phyloP scores from a whole-genome alignment of 306 rosid genomes.

The Acmispon strigosus region DNA sequence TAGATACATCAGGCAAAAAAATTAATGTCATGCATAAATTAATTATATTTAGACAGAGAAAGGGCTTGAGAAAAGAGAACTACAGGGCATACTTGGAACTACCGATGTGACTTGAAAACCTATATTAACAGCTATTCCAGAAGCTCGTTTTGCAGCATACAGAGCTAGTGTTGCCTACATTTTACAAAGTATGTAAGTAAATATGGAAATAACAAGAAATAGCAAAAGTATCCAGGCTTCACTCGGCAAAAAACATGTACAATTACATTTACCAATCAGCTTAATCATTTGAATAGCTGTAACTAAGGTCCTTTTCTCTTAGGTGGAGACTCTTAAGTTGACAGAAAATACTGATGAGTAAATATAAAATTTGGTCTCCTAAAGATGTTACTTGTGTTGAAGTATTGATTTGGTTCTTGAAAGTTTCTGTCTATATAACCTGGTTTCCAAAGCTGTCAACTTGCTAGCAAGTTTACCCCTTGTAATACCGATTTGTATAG shows the following conservation, averaged over 20 bases:
- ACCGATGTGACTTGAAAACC: conserved; percentile 87
- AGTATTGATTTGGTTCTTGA: neutral
- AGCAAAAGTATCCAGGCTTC: neutral
- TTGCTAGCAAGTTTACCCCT: neutral
- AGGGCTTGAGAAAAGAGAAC: neutral
- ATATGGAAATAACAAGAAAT: conserved; percentile 1
- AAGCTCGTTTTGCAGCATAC: conserved; percentile 73
- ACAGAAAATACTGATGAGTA: neutral
- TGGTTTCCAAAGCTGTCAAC: neutral
- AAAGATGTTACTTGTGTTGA: neutral
- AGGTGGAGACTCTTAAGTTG: neutral
- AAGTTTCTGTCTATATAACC: neutral
- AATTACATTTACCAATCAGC: neutral
- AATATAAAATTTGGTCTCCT: neutral
- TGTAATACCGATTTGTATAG: neutral
- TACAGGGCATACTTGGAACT: conserved; percentile 78
- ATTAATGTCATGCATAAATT: neutral
- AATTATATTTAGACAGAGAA: neutral
- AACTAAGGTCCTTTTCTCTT: neutral
- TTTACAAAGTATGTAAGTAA: conserved; percentile 24
- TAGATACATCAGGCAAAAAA: neutral
- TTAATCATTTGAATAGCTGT: neutral
- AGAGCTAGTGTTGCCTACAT: conserved; percentile 80
- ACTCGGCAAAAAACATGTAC: neutral
- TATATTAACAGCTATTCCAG: conserved; percentile 88